Conservation (phyloP, 2,329 filamentous ascomycete species). For the Neopestalotiopsis sp. region DNA sequence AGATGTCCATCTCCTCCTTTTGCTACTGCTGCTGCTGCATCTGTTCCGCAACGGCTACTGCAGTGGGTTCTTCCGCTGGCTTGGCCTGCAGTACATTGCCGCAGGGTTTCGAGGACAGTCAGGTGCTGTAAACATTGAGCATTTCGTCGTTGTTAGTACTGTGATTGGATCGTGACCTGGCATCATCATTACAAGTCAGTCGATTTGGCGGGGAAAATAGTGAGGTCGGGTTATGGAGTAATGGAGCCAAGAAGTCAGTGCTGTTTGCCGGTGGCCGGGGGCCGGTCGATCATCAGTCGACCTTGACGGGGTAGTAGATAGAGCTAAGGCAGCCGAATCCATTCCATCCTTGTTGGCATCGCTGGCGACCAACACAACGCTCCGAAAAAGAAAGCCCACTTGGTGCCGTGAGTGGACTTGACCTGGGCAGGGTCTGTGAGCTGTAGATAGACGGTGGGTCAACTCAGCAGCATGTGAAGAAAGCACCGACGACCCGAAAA, state of each 20-base stretch:
- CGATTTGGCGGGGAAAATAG: too few species aligned
- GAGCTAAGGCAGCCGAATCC: neutral
- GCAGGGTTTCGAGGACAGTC: neutral
- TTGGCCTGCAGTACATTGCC: neutral
- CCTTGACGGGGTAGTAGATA: neutral
- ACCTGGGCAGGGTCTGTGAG: neutral
- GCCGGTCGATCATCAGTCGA: slow-evolving; percentile 9
- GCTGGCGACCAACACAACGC: neutral
- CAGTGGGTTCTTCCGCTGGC: neutral
- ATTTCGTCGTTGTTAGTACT: neutral
- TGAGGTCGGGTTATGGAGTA: too few species aligned
- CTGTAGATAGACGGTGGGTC: neutral
- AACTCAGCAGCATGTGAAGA: neutral
- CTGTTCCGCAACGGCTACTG: neutral
- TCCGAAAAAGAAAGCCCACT: neutral
- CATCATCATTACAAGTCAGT: neutral
- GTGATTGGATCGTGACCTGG: neutral
- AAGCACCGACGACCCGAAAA: neutral
- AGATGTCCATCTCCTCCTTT: too few species aligned
- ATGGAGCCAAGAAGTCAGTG: neutral
- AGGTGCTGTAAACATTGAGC: neutral
- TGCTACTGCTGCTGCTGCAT: too few species aligned
- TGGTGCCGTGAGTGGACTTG: neutral
- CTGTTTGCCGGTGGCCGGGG: slow-evolving; percentile 1
- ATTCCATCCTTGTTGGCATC: neutral